A percentile compares a stretch with the other conserved stretches of the same genome.
phyloP scores from a whole-genome alignment of 2,329 filamentous ascomycete genomes.

The Pyrenophora teres region DNA sequence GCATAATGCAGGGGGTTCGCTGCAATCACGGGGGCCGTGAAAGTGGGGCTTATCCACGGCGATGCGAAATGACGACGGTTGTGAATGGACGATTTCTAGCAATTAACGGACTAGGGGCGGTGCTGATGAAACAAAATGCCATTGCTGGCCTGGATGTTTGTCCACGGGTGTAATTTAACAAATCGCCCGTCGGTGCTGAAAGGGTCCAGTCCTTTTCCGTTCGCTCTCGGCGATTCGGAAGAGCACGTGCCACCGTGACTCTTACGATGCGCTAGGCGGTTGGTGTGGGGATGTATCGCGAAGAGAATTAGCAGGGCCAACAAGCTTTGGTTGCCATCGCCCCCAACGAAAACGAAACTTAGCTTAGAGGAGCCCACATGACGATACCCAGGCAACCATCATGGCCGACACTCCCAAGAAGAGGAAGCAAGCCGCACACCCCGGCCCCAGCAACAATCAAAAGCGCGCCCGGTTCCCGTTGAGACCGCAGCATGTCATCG shows the following conservation, averaged over 20 bases:
- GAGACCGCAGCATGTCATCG: slow-evolving; percentile 36
- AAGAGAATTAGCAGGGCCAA: slow-evolving; percentile 5
- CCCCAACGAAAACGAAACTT: slow-evolving; percentile 11
- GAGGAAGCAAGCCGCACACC: slow-evolving; percentile 25
- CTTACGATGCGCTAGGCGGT: slow-evolving; percentile 10
- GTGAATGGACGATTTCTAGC: slow-evolving; percentile 15
- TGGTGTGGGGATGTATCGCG: slow-evolving; percentile 13
- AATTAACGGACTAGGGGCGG: slow-evolving; percentile 6
- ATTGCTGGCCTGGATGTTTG: slow-evolving; percentile 7
- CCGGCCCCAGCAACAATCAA: slow-evolving; percentile 9
- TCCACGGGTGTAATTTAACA: not conserved
- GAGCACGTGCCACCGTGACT: slow-evolving; percentile 18
- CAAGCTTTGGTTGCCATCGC: slow-evolving; percentile 20
- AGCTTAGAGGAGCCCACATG: too few species aligned
- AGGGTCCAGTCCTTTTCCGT: slow-evolving; percentile 2
- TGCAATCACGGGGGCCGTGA: slow-evolving; percentile 24
- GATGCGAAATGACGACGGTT: slow-evolving; percentile 20
- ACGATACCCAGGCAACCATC: not conserved
- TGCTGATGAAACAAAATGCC: slow-evolving; percentile 17
- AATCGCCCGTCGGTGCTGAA: slow-evolving; percentile 8
- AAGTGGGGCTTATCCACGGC: slow-evolving; percentile 13
- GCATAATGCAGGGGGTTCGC: slow-evolving; percentile 26
- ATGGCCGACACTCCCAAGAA: slow-evolving; percentile 32
- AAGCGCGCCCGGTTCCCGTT: slow-evolving; percentile 36
- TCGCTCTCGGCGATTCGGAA: slow-evolving; percentile 4